Conservation (phyloP, 768 basidiomycete species). For the Macrolepiota dolichaula region DNA sequence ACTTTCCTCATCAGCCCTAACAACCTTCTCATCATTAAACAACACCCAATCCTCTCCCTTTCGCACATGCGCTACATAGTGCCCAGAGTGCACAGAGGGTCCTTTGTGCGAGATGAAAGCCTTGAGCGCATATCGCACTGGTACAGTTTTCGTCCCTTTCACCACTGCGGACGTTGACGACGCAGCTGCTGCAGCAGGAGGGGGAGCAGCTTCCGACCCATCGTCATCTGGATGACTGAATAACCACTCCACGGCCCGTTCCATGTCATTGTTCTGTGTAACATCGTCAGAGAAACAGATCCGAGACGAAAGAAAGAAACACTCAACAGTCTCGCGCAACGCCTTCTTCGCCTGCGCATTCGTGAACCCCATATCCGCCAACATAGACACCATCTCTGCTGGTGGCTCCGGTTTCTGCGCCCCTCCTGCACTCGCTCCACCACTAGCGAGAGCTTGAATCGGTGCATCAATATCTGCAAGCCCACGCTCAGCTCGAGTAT, state of each 20-base stretch:
- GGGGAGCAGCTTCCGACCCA: constrained; percentile 50
- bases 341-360: constrained; percentile 81
- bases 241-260: constrained; percentile 93
- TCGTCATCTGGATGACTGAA: constrained; percentile 90
- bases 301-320: constrained; percentile 22
- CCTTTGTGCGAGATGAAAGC: constrained; percentile 98
- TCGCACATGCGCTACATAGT: constrained; percentile 84
- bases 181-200: constrained; percentile 16
- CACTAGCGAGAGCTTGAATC: constrained; percentile 33
- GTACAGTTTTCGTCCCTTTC: constrained; percentile 58
- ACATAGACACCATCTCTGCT: constrained; percentile 64
- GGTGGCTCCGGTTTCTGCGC: constrained; percentile 47
- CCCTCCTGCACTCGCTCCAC: not conserved
- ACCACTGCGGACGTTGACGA: too few relatives aligned
- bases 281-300: not conserved
- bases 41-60: constrained; percentile 70
- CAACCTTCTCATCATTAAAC: constrained; percentile 97
- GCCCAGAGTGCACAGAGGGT: constrained; percentile 90
- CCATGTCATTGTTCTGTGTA: constrained; percentile 62
- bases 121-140: constrained; percentile 77
- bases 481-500: not conserved
- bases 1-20: constrained; percentile 80
- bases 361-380: constrained; percentile 94
- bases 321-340: constrained; percentile 77
- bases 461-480: constrained; percentile 84